A percentile compares a stretch with the other conserved stretches of the same genome.
These are phyloP conservation scores for Cryptococcus deneoformans DNA, from an alignment of 1,284 basidiomycete genomes.

Conservation along the genomic window DNA sequence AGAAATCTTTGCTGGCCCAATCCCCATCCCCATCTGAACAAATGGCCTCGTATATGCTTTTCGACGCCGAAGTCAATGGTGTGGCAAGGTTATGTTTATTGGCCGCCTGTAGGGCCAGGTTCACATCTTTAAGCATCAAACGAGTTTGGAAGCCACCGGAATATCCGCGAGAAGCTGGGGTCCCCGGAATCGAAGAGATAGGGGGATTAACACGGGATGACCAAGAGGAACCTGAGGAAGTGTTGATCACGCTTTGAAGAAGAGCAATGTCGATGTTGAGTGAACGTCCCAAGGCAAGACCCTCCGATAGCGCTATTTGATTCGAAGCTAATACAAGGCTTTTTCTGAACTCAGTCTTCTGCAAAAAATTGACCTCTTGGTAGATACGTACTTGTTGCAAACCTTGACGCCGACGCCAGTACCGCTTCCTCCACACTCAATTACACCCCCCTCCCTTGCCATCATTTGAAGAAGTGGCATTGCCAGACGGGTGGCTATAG, in stretches of 20 bases:
- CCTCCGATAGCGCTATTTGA: conserved; percentile 47
- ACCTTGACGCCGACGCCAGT: conserved; percentile 45
- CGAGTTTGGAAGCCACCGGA: conserved; percentile 40
- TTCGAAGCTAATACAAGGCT: conserved; percentile 47
- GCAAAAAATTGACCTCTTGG: background rate
- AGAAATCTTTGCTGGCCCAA: conserved; percentile 42
- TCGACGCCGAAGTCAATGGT: conserved; percentile 42
- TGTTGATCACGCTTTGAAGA: conserved; percentile 41
- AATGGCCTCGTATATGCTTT: conserved; percentile 40
- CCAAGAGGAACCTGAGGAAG: conserved; percentile 44
- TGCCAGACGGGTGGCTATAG: conserved; percentile 27
- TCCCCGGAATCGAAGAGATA: conserved; percentile 27
- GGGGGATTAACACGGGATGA: conserved; percentile 43
- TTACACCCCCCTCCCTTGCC: conserved; percentile 37
- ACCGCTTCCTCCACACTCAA: conserved; percentile 41
- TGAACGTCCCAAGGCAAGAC: conserved; percentile 35
- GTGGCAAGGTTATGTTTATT: conserved; percentile 31
- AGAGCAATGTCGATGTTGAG: conserved; percentile 38
- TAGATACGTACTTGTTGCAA: conserved; percentile 41
- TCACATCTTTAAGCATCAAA: conserved; percentile 48
- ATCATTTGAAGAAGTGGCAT: conserved; percentile 38
- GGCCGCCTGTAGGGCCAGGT: conserved; percentile 39
- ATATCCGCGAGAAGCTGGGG: conserved; percentile 37
- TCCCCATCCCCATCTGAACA: conserved; percentile 29
- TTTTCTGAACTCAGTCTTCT: background rate